Evolutionary conservation across 495 filamentous ascomycete genomes (phyloP).

Genomic region (Cairneyella variabilis): DNA sequence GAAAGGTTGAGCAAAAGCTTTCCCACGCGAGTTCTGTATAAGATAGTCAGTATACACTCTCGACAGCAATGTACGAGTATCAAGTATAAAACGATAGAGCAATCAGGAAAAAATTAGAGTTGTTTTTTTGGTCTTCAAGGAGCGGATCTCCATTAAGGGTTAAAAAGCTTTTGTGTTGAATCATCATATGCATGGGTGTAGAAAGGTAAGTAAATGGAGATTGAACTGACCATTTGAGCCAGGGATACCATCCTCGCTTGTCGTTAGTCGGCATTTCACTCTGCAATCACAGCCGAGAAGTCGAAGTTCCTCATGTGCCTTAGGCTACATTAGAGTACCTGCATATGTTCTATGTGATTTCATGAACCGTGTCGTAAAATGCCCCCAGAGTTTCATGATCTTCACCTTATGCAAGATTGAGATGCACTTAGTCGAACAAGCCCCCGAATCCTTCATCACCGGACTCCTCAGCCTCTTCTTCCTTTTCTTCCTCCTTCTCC

Average conservation of each 20-base stretch:
- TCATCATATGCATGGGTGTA: conserved; percentile 38
- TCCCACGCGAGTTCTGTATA: not conserved
- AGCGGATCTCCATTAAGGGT: conserved; percentile 41
- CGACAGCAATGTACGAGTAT: not conserved
- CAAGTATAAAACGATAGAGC: conserved; percentile 6
- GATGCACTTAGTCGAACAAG: conserved; percentile 51
- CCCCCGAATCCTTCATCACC: conserved; percentile 62
- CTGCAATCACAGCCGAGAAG: too few relatives aligned
- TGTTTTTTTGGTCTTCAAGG: conserved; percentile 52
- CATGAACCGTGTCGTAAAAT: conserved; percentile 17
- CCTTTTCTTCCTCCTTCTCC: conserved; percentile 52
- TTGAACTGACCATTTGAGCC: conserved; percentile 40
- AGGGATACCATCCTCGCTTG: not conserved
- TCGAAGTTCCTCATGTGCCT: conserved; percentile 1
- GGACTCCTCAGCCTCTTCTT: conserved; percentile 57
- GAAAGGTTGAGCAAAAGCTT: not conserved
- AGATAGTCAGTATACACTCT: not conserved
- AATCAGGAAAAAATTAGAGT: conserved; percentile 66
- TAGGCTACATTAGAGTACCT: conserved; percentile 22
- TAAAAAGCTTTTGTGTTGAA: conserved; percentile 59
- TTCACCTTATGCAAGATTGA: conserved; percentile 19
- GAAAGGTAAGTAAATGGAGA: conserved; percentile 12
- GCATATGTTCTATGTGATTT: conserved; percentile 21
- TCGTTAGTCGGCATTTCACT: too few relatives aligned
- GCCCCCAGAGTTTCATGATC: conserved; percentile 7